Percentiles rank a stretch among this genome's conserved stretches.
phyloP scores from a whole-genome alignment of 306 rosid species.

The Prunus mongolica region DNA sequence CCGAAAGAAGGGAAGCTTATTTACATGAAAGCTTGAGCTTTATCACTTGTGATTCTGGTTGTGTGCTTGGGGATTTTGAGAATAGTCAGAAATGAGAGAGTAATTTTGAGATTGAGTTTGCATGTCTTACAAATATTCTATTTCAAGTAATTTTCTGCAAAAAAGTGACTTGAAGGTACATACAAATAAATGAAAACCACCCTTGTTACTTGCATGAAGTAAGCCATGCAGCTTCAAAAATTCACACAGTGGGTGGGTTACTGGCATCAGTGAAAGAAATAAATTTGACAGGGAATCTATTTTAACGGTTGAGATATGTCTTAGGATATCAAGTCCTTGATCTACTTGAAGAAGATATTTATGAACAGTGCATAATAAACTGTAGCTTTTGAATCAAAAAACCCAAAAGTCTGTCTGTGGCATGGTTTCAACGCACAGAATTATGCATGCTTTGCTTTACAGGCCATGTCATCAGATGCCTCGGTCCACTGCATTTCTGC shows the following conservation, averaged over 20 bases:
- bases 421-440: background rate
- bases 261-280: no score
- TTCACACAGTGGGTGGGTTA: no score
- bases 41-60: conserved; percentile 39
- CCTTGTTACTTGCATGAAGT: background rate
- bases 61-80: conserved; percentile 25
- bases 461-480: conserved; percentile 39
- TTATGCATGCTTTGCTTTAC: background rate
- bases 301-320: no score
- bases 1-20: conserved; percentile 11
- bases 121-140: conserved; percentile 11
- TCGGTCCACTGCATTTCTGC: conserved; percentile 37
- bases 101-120: conserved; percentile 17
- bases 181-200: background rate
- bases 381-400: no score
- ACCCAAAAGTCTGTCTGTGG: no score
- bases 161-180: background rate
- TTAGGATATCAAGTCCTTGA: no score
- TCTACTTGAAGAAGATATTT: no score
- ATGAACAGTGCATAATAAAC: no score
- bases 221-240: background rate
- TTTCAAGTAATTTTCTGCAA: conserved; percentile 10
- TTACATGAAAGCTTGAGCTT: conserved; percentile 28
- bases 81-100: conserved; percentile 21
- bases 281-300: no score